Conservation (phyloP, 805 yeast genomes). For the Clavispora phyllophila region DNA sequence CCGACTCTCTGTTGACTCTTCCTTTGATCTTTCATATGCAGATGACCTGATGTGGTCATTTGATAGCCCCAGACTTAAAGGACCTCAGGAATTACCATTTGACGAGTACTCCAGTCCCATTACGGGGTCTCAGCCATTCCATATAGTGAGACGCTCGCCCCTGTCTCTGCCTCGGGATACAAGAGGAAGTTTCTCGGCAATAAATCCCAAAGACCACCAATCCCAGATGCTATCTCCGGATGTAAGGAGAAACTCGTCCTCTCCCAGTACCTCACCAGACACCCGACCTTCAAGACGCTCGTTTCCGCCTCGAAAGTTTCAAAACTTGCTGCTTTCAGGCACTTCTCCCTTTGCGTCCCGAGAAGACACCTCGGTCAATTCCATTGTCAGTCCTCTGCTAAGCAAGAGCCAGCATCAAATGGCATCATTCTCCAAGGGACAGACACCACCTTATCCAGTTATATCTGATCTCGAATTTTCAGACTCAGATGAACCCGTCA, state of each 20-base stretch:
- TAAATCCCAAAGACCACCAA: neutral
- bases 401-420: neutral
- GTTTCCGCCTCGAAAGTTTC: conserved; percentile 8
- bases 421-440: neutral
- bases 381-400: neutral
- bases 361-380: neutral
- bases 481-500: conserved; percentile 4
- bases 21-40: conserved; percentile 1
- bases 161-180: neutral
- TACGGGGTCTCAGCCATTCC: too few relatives aligned
- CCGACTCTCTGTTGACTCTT: neutral
- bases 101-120: conserved; percentile 15
- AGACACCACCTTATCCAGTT: neutral
- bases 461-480: conserved; percentile 3
- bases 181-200: neutral
- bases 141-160: neutral
- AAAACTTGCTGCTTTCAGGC: conserved; percentile 14
- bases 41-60: conserved; percentile 16
- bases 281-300: neutral
- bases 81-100: conserved; percentile 36
- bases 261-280: neutral
- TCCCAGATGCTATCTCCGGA: neutral
- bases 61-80: conserved; percentile 36
- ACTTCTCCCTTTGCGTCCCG: conserved; percentile 5
- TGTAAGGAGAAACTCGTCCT: neutral